Base-by-base conservation (phyloP, 805 yeast species). In the Suhomyces pyralidae region DNA sequence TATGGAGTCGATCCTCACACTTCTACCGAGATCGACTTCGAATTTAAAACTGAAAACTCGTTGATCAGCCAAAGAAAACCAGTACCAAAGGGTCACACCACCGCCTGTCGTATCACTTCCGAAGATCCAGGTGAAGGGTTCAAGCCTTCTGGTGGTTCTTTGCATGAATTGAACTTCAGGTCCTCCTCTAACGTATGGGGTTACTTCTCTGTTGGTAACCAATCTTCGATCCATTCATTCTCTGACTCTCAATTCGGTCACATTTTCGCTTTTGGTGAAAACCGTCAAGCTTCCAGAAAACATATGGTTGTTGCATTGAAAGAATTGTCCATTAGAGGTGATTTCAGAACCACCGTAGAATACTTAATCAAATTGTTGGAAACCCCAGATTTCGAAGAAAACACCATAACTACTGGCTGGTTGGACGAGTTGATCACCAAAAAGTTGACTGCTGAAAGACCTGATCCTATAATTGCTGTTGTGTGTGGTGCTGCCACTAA, bases 121-220 rank as follows among this genome's bases (percentile, higher is more conserved):
- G 99, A 94, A 75, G 99, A 94, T 74, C 99, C 99, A 47, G 96
- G 96, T 67, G 97, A 93, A 77, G 99, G 99, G 47, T 94, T 94
- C 82, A 94, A 94, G 74, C 99, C 99, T 50, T 89, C 97, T 40
- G 96, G 97, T 67, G 99, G 99, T 77, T 84, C 91, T 51, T 81
- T 94, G 74, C 97, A 92, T 62, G 99, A 94, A 72, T 83, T 94
- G 70, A 96, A 94, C 69, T 93, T 94, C 81, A 82, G 98, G 70
- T 96, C 99, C 3, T 87, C 96, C 34, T 91, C 97, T 8, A 93
- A 94, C 63, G 99, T 96, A 48, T 94, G 99, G 99, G 99, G 99
- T 78, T 94, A 94, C 71, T 94, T 94, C 82, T 90, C 97, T 17
- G 98, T 94, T 50, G 90, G 94, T 61, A 91, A 89, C 74, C 93